Conservation (phyloP, 179 eudicot genomes). For the Beta lomatogona region DNA sequence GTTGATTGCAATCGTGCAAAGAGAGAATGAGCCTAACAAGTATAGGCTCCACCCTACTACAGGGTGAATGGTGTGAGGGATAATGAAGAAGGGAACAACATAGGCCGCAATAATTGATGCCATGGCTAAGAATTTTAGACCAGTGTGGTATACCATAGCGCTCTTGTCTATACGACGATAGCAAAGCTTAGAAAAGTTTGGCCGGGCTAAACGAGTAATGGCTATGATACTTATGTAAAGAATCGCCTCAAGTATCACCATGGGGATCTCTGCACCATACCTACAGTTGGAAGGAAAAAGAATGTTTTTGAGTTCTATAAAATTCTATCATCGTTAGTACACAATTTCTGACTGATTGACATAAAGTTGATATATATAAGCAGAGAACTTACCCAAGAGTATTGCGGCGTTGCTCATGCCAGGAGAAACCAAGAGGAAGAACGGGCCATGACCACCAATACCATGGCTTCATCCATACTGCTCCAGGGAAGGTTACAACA, state of each 20-base stretch:
- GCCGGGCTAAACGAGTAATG: constrained; percentile 68
- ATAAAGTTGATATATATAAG: not conserved
- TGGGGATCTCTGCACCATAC: constrained; percentile 68
- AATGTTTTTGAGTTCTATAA: not conserved
- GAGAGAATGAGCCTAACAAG: constrained; percentile 62
- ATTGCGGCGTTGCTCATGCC: constrained; percentile 84
- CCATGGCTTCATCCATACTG: constrained; percentile 94
- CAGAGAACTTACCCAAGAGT: constrained; percentile 66
- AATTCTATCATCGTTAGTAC: not conserved
- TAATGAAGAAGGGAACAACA: constrained; percentile 59
- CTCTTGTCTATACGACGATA: constrained; percentile 65
- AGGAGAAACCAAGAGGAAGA: constrained; percentile 85
- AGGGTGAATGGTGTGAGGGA: constrained; percentile 82
- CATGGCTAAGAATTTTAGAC: constrained; percentile 57
- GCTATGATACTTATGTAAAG: constrained; percentile 68
- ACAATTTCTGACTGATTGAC: not conserved
- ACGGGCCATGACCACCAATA: constrained; percentile 99
- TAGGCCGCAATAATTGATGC: constrained; percentile 70
- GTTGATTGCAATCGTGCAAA: constrained; percentile 55
- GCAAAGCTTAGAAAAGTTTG: constrained; percentile 66
- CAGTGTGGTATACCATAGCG: constrained; percentile 40
- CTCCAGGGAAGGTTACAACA: constrained; percentile 91
- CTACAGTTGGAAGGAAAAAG: constrained; percentile 33
- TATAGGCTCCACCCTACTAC: constrained; percentile 81
- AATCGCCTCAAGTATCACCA: constrained; percentile 52